Evolutionary conservation across 1,139 yeast genomes (phyloP).

Genomic region (Candida sojae): DNA sequence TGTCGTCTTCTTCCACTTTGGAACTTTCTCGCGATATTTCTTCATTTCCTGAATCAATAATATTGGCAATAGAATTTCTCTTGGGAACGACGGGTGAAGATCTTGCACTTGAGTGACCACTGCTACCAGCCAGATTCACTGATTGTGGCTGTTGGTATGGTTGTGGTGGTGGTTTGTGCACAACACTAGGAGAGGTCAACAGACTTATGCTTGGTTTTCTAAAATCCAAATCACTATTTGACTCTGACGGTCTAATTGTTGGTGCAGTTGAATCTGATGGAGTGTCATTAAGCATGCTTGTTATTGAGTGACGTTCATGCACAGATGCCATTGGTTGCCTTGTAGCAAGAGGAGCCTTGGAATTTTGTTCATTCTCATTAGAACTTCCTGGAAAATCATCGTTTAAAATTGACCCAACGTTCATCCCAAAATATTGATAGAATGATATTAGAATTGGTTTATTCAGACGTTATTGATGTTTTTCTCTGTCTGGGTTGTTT

Average conservation of each 20-base stretch:
- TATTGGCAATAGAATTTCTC: constrained; percentile 45
- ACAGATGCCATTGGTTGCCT: constrained; percentile 11
- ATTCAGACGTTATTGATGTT: neutral
- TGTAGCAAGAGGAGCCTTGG: constrained; percentile 5
- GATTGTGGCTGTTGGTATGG: neutral
- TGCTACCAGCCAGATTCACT: constrained; percentile 2
- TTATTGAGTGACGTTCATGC: constrained; percentile 32
- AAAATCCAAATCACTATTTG: constrained; percentile 4
- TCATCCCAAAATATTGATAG: constrained; percentile 26
- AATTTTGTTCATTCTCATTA: constrained; percentile 16
- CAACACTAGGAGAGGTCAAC: constrained; percentile 7
- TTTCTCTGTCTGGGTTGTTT: neutral
- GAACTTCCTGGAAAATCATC: constrained; percentile 42
- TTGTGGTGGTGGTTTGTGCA: constrained; percentile 5
- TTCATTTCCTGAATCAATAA: constrained; percentile 39
- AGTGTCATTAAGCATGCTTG: constrained; percentile 29
- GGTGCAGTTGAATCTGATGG: constrained; percentile 13
- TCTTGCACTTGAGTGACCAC: constrained; percentile 8
- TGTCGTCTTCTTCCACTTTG: neutral
- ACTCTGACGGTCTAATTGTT: constrained; percentile 1
- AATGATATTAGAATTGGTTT: neutral
- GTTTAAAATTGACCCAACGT: constrained; percentile 49
- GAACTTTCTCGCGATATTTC: constrained; percentile 15
- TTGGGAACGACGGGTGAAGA: constrained; percentile 16
- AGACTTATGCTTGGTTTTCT: constrained; percentile 11